phyloP scores from a whole-genome alignment of 2,329 filamentous ascomycete genomes.

The Pseudogymnoascus sp. region DNA sequence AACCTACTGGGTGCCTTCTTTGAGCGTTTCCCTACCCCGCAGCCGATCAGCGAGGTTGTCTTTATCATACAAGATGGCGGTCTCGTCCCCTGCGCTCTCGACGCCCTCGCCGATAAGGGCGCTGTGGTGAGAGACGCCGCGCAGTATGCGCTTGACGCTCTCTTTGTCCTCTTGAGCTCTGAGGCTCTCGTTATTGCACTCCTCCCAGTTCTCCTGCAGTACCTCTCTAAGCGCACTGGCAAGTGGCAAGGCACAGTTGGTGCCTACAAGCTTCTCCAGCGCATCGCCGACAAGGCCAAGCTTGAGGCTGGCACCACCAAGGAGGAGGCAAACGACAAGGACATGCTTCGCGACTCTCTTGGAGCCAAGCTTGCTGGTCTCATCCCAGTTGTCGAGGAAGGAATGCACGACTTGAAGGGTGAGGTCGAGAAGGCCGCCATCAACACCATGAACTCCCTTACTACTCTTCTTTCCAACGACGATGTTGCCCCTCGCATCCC shows the following conservation, averaged over 20 bases:
- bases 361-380: slow-evolving; percentile 77
- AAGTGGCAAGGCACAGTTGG: slow-evolving; percentile 97
- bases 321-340: slow-evolving; percentile 81
- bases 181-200: slow-evolving; percentile 80
- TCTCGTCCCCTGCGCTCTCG: slow-evolving; percentile 65
- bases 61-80: slow-evolving; percentile 76
- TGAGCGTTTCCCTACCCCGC: slow-evolving; percentile 73
- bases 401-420: slow-evolving; percentile 93
- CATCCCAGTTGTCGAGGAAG: slow-evolving; percentile 83
- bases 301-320: slow-evolving; percentile 69
- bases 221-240: slow-evolving; percentile 74
- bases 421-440: slow-evolving; percentile 86
- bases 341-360: slow-evolving; percentile 83
- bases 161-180: slow-evolving; percentile 70
- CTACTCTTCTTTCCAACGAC: slow-evolving; percentile 87
- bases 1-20: slow-evolving; percentile 90
- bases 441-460: slow-evolving; percentile 85
- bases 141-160: slow-evolving; percentile 85
- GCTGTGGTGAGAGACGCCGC: slow-evolving; percentile 82
- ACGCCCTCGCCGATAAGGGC: slow-evolving; percentile 84
- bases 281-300: slow-evolving; percentile 92
- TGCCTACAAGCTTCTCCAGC: slow-evolving; percentile 75
- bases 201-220: slow-evolving; percentile 65
- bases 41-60: slow-evolving; percentile 71
- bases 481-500: slow-evolving; percentile 90